phyloP scores from a whole-genome alignment of 192 early-diverging fungal genomes.

The Backusella australiensis region DNA sequence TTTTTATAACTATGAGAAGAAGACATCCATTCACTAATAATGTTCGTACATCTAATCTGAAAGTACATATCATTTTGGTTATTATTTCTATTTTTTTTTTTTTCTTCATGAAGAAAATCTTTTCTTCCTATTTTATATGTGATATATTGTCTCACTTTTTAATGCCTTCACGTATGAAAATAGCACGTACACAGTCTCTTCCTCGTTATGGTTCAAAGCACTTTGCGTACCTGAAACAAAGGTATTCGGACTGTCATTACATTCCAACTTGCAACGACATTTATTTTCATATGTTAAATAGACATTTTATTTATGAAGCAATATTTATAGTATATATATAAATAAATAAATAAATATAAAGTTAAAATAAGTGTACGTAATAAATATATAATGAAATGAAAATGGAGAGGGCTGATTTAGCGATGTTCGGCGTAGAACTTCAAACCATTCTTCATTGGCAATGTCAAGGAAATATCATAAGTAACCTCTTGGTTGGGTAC shows the following conservation, averaged over 20 bases:
- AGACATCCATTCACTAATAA: no score
- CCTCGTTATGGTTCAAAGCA: no score
- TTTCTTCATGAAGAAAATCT: no score
- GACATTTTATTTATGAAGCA: not conserved
- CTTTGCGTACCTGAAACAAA: no score
- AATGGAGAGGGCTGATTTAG: not conserved
- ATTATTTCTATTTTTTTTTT: no score
- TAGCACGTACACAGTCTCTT: no score
- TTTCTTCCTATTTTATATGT: no score
- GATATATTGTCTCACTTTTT: no score
- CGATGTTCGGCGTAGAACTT: conserved; percentile 25
- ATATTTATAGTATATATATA: not conserved
- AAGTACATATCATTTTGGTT: no score
- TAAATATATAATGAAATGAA: not conserved
- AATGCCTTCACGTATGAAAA: no score
- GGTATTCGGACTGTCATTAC: not conserved
- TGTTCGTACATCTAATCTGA: no score
- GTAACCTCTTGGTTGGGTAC: conserved; percentile 34
- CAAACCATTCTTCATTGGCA: conserved; percentile 33
- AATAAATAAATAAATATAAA: no score
- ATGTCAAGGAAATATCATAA: conserved; percentile 23
- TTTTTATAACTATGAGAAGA: not conserved
- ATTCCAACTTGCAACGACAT: not conserved
- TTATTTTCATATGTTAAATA: not conserved
- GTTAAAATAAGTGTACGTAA: not conserved